Evolutionary conservation across 23 red algal genomes (phyloP), one percentile per base, ranked within the genome.

Genomic region (Gracilaria domingensis): DNA sequence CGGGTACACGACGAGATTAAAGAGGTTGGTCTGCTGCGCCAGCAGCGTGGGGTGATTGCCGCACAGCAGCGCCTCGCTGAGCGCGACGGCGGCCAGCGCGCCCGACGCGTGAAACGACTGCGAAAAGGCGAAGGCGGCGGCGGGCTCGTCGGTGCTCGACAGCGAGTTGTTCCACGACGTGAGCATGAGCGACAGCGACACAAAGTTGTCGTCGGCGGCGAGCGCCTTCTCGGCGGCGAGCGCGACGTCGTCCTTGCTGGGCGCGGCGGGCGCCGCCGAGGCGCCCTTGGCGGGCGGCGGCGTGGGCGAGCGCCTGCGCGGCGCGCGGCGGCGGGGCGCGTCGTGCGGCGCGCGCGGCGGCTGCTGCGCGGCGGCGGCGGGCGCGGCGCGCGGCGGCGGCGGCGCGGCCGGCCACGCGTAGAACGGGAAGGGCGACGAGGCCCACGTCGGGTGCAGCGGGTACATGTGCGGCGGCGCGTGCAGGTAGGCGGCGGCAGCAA

Each of bases 131-230:
- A 64, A 33, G 53, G 71, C 75, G 1, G 38, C 32, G 25, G 71
- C 11, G 26, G 48, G 48, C 13, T 80, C 29, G 38, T 13, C 28
- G n/a, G 87, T 33, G 66, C 81, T 38, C 28, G 66, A 54, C 57
- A 90, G 48, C 35, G 50, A 60, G 58, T 80, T 90, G 30, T 47
- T 71, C 87, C 87, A 90, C 51, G 71, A 80, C 12, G 87, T 90
- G 28, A 90, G 87, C 76, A 90, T 62, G 38, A 90, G 71, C 34
- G 87, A 70, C 7, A 90, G 73, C 26, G 87, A 77, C 30, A 90
- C 87, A 37, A 48, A 51, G 72, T 77, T 77, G 39, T 90, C 87
- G 61, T 90, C 87, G 17, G 73, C 87, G 7, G 66, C 71, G 12
- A 90, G 45, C 53, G 87, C 87, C 76, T 90, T 90, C 13, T 79